Evolutionary conservation across 352 stramenopile species (phyloP), one percentile per base, ranked within the genome.

Genomic region (Phytophthora crassamura): DNA sequence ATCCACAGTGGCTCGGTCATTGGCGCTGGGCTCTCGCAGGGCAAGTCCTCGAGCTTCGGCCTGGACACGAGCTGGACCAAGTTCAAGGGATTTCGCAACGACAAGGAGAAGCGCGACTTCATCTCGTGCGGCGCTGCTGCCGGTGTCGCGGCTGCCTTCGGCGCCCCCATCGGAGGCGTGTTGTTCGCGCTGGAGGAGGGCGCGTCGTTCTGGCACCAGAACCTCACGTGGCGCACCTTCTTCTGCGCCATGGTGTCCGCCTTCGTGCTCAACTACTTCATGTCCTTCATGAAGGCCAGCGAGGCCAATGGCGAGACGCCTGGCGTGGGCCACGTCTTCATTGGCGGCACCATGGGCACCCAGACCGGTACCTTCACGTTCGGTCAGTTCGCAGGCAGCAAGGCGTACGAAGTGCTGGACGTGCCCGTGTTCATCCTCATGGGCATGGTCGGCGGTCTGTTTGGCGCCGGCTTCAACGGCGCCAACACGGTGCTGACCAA

Each of bases 131-230:
- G 98, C 61, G 96, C 97, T 15, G 97, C 98, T 15, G 97, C 97
- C 6, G 98, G 98, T 65, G 97, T 99, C 1, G 95, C 95, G 3
- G 96, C 97, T 3, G 98, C 98, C 6, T 99, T 99, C 59, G 95
- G 94, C 18, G 97, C 97, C 9, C 98, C 98, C 1, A 99, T 99
- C 55, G 98, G 98, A 43, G 98, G 98, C 46, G 97, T 99, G 41
- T 61, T 99, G 12, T 99, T 99, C 59, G 93, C 90, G 11, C 72
- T 99, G 7, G 98, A 99, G 74, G 98, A 99, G 81, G 97, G 96
- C 39, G 94, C 97, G 5, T 99, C 93, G 12, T 99, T 99, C 77
- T 99, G 97, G 97, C 97, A 97, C 47, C 97, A 98, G 47, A 98
- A 97, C 61, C 84, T 99, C 11, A 99, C 97, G 18, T 99, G 97